A percentile compares a stretch with the other conserved stretches of the same genome.
These are phyloP conservation scores for Tolypocladium pustulatum DNA, from an alignment of 2,329 filamentous ascomycete genomes.

Conservation along the genomic window DNA sequence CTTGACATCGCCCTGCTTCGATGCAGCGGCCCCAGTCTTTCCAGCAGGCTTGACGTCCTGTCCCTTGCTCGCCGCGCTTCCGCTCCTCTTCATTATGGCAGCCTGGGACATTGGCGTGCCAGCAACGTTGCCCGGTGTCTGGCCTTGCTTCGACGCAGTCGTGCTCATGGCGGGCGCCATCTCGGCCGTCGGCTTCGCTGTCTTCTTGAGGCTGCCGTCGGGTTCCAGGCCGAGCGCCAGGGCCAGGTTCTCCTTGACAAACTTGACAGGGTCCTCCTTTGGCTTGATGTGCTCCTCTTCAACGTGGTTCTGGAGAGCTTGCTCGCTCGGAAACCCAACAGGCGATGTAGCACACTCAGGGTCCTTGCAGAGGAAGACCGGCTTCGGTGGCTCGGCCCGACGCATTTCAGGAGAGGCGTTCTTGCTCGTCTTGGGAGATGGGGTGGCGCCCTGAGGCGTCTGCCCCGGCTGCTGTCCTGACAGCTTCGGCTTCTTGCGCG, in stretches of 20 bases:
- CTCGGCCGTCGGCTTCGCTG: slow-evolving; percentile 15
- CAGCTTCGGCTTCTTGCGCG: slow-evolving; percentile 48
- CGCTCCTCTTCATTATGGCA: slow-evolving; percentile 39
- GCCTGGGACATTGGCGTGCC: slow-evolving; percentile 41
- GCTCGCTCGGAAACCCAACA: slow-evolving; percentile 42
- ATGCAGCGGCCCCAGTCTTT: slow-evolving; percentile 15
- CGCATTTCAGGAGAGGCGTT: slow-evolving; percentile 34
- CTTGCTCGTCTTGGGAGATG: slow-evolving; percentile 38
- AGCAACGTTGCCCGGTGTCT: slow-evolving; percentile 31
- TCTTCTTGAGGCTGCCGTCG: slow-evolving; percentile 32
- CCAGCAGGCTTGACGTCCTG: slow-evolving; percentile 20
- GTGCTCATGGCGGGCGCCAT: slow-evolving; percentile 25
- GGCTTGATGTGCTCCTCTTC: slow-evolving; percentile 51
- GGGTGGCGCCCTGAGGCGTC: slow-evolving; percentile 27
- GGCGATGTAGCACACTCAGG: slow-evolving; percentile 40
- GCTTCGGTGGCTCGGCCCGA: slow-evolving; percentile 26
- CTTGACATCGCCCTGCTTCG: slow-evolving; percentile 19
- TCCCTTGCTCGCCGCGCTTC: slow-evolving; percentile 32
- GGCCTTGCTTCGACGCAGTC: slow-evolving; percentile 36
- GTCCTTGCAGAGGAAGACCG: slow-evolving; percentile 40
- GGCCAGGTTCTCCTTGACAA: slow-evolving; percentile 37
- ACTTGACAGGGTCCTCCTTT: slow-evolving; percentile 42
- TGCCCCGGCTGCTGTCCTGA: slow-evolving; percentile 26
- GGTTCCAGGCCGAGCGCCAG: slow-evolving; percentile 38
- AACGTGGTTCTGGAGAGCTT: slow-evolving; percentile 40